phyloP scores from a whole-genome alignment of 306 rosid genomes.

The Benincasa hispida region DNA sequence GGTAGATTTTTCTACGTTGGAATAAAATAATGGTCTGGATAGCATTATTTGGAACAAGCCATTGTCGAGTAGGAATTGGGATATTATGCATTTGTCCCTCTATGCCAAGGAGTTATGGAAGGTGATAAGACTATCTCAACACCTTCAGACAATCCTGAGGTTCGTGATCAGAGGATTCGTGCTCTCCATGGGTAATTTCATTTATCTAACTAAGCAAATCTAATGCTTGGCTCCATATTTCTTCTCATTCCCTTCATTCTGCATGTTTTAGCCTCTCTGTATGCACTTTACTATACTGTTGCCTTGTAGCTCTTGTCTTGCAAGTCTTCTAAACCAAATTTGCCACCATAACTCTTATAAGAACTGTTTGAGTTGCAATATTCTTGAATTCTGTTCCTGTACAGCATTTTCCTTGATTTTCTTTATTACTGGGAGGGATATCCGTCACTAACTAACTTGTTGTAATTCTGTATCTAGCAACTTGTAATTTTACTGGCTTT shows the following conservation, averaged over 20 bases:
- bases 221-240: background rate
- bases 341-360: background rate
- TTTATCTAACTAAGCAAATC: background rate
- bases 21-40: conserved; percentile 2
- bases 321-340: background rate
- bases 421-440: background rate
- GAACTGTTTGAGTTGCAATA: background rate
- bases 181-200: conserved; percentile 12
- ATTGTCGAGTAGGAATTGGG: conserved; percentile 7
- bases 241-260: background rate
- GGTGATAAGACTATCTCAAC: conserved; percentile 11
- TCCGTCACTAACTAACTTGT: background rate
- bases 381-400: background rate
- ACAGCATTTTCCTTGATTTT: background rate
- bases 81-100: conserved; percentile 1
- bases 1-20: background rate
- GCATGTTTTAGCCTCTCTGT: background rate
- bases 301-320: background rate
- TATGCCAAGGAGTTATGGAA: conserved; percentile 9
- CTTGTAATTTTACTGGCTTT: background rate
- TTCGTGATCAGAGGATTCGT: conserved; percentile 2
- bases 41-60: background rate
- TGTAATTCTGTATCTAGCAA: background rate
- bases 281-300: background rate
- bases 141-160: background rate